Percentiles rank a stretch among this genome's conserved stretches.
These are phyloP conservation scores for Bipolaris zeicola DNA, from an alignment of 2,329 filamentous ascomycete genomes.

Conservation along the genomic window DNA sequence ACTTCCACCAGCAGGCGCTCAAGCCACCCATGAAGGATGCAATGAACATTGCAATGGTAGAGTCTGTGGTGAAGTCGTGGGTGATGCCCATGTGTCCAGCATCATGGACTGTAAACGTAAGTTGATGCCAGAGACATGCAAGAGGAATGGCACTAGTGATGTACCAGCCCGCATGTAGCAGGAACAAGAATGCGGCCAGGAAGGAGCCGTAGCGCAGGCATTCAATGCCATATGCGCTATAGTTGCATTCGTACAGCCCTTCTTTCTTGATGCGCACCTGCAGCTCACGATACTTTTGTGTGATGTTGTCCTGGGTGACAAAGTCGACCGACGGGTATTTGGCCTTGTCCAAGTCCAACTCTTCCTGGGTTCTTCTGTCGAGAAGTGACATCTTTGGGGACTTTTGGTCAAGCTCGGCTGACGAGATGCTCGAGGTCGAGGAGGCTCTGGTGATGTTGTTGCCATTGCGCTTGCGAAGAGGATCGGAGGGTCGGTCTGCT, in stretches of 20 bases:
- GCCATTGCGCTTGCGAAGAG: constrained; percentile 50
- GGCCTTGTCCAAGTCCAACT: constrained; percentile 75
- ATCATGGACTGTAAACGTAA: constrained; percentile 93
- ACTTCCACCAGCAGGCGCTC: constrained; percentile 96
- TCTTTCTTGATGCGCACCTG: constrained; percentile 72
- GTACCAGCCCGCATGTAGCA: constrained; percentile 52
- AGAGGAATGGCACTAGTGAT: constrained; percentile 73
- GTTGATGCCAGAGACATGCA: constrained; percentile 89
- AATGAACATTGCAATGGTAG: constrained; percentile 84
- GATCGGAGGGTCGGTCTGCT: constrained; percentile 47
- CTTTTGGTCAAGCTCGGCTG: constrained; percentile 51
- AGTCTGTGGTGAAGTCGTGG: constrained; percentile 82
- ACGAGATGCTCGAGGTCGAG: constrained; percentile 67
- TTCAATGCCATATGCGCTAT: constrained; percentile 78
- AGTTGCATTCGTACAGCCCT: constrained; percentile 84
- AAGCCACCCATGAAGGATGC: constrained; percentile 89
- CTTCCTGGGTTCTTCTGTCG: constrained; percentile 73
- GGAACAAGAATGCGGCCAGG: constrained; percentile 63
- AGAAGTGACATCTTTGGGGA: constrained; percentile 64
- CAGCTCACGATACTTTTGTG: constrained; percentile 80
- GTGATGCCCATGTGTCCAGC: constrained; percentile 98
- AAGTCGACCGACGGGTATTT: constrained; percentile 81
- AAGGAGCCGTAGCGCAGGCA: constrained; percentile 72
- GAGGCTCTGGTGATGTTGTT: constrained; percentile 47
- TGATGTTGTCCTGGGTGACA: constrained; percentile 74